phyloP scores from a whole-genome alignment of 1,284 basidiomycete genomes.

The Ceraceosorus bombacis region DNA sequence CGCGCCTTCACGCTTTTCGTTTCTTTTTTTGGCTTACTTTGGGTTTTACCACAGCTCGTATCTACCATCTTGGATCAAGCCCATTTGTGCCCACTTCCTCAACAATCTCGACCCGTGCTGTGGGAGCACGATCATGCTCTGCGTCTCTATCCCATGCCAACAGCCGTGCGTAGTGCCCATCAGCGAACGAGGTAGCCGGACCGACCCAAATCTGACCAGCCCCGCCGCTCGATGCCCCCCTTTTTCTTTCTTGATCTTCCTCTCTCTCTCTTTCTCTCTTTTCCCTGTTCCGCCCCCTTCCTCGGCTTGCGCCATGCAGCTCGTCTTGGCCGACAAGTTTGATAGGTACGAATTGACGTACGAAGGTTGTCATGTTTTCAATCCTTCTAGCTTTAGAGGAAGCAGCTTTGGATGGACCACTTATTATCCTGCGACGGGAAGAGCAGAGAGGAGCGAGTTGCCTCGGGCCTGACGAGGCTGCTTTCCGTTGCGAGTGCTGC shows the following conservation, averaged over 20 bases:
- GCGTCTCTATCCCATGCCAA: constrained; percentile 88
- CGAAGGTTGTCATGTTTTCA: constrained; percentile 96
- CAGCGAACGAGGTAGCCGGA: background rate
- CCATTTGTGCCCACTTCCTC: constrained; percentile 70
- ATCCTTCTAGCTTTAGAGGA: constrained; percentile 57
- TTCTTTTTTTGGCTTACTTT: too few relatives aligned
- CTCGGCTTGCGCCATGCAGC: constrained; percentile 52
- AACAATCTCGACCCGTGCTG: constrained; percentile 72
- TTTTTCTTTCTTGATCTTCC: background rate
- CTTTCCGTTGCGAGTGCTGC: too few relatives aligned
- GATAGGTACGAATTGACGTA: constrained; percentile 94
- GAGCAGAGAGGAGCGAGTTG: constrained; percentile 45
- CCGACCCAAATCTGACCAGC: background rate
- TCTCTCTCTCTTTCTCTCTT: background rate
- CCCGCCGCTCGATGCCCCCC: background rate
- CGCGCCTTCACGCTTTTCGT: too few relatives aligned
- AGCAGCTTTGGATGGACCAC: constrained; percentile 45
- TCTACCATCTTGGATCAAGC: constrained; percentile 48
- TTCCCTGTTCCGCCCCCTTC: constrained; percentile 1
- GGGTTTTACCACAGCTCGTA: constrained; percentile 31
- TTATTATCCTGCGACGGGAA: constrained; percentile 45
- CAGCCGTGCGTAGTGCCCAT: constrained; percentile 64
- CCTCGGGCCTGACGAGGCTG: too few relatives aligned
- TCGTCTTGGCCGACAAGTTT: constrained; percentile 93
- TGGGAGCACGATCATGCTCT: constrained; percentile 88